A percentile compares a stretch with the other conserved stretches of the same genome.
phyloP scores from a whole-genome alignment of 306 rosid genomes.

The Luffa acutangula region DNA sequence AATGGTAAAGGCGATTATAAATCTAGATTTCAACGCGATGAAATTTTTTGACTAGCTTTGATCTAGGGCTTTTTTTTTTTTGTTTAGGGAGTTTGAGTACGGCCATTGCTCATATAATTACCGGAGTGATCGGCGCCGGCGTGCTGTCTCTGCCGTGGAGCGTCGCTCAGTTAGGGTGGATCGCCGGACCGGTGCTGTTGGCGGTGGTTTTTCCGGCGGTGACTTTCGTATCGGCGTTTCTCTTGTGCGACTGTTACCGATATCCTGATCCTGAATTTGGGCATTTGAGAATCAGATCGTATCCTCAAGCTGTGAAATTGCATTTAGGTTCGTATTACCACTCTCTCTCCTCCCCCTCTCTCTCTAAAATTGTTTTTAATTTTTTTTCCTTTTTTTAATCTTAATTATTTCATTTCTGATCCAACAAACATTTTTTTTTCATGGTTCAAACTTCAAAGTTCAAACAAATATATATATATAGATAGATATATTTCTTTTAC shows the following conservation, averaged over 20 bases:
- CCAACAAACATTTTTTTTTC: no score
- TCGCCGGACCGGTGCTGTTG: slow-evolving; percentile 38
- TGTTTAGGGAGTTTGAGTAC: slow-evolving; percentile 24
- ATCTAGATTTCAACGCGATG: neutral
- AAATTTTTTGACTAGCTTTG: neutral
- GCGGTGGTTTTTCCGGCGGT: slow-evolving; percentile 31
- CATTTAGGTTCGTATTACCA: slow-evolving; percentile 33
- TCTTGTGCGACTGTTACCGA: slow-evolving; percentile 44
- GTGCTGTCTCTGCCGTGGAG: slow-evolving; percentile 74
- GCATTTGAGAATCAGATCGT: slow-evolving; percentile 17
- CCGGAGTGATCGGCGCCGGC: slow-evolving; percentile 80
- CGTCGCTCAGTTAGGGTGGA: slow-evolving; percentile 73
- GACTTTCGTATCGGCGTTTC: slow-evolving; percentile 30
- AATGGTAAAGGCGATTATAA: neutral
- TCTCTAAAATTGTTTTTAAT: no score
- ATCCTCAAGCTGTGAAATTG: slow-evolving; percentile 39
- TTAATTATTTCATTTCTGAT: no score
- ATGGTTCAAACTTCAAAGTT: no score
- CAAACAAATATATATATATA: no score
- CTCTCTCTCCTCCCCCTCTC: no score
- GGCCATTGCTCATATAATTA: slow-evolving; percentile 52
- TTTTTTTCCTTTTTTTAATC: no score
- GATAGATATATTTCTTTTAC: no score
- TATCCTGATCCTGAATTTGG: slow-evolving; percentile 39
- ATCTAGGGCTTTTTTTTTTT: neutral